Evolutionary conservation across 2,329 filamentous ascomycete genomes (phyloP), one percentile per base, ranked within the genome.

Genomic region (Aspergillus sp.): DNA sequence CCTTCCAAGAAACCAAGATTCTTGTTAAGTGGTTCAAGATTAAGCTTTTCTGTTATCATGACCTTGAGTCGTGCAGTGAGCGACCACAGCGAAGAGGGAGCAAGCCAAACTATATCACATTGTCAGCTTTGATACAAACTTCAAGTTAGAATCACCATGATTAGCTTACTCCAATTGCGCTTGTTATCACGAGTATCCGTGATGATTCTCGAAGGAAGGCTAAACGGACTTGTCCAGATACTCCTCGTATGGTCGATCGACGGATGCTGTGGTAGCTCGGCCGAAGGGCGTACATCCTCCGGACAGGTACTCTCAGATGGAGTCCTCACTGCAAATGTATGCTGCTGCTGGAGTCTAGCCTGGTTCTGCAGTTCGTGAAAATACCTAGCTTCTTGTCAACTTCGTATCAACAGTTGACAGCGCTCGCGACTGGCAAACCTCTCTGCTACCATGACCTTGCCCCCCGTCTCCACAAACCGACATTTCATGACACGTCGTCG

Each of bases 141-240:
- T 19, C 1, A 9, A 44, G 5, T 12, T 10, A 33, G 7, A 42
- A 17, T 3, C 5, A 17, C n/a, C 9, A 33, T 3, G 2, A 33
- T 22, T 7, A 4, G n/a, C 65, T 47, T 46, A 72, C 69, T 69
- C 69, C 69, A 72, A 10, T 60, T 62, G 2, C 50, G 49, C 13
- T 53, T 57, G 3, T 49, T 49, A 15, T 51, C 49, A 15, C 56
- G 19, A 10, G 46, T 50, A 41, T 54, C 50, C 12, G 53, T 55
- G 23, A 59, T 53, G 5, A 47, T 56, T 2, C 42, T 43, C 1
- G 55, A 57, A 0, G 53, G 53, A 9, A 55, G 43, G 3, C 50
- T 53, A 19, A 61, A 58, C 2, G 53, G 56, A 33, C 50, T 59
- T 3, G 53, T 56, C 57, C 59, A 61, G 25, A 56, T 53, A 42